Base-by-base conservation (phyloP, 164 flowering plant species). In the Stephania yunnanensis region DNA sequence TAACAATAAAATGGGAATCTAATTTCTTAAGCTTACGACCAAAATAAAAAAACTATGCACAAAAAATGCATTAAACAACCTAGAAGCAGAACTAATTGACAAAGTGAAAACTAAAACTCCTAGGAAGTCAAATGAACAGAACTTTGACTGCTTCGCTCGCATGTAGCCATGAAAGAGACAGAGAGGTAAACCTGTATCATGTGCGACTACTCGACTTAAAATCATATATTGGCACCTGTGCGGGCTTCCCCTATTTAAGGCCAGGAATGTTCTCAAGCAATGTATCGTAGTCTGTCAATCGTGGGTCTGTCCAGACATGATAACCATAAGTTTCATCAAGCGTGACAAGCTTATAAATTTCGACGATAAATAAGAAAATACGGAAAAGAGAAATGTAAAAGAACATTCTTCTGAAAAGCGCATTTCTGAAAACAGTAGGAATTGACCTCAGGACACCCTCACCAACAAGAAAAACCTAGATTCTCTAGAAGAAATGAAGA, bases 251-350 rank as follows among this genome's bases (percentile, higher is more conserved):
- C 73, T 81, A 93, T 81, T 89, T 92, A 50, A 96, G 80, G 76
- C 87, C 96, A 61, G 85, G 83, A 61, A 96, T 80, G 84, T 94
- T 96, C 82, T 89, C 81, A 71, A 96, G 94, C 87, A 94, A 86
- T 17, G 97, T 91, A 70, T 94, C 97, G 85, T 92, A 96, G 81
- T 96, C 99, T 12, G 97, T 96, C 85, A 96, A 81, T 46, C 99
- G 97, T 66, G 99, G 99, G 76, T 96, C 99, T 95, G 93, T 80
- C 22, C 66, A 77, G 46, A 77, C 77, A 52, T 19, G 69, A 17
- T 20, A 71, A 72, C 64, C 71, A 72, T 78, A 22, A 78, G 76
- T 48, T 20, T 61, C 3, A 30, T 20, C 66, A 19, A 25, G 5
- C 25, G 20, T 61, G 9, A n/a, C 66, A 19, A n/a, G 7, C 22